These are phyloP conservation scores for Pestalotiopsis fici DNA, from an alignment of 2,329 filamentous ascomycete species.

Conservation along the genomic window DNA sequence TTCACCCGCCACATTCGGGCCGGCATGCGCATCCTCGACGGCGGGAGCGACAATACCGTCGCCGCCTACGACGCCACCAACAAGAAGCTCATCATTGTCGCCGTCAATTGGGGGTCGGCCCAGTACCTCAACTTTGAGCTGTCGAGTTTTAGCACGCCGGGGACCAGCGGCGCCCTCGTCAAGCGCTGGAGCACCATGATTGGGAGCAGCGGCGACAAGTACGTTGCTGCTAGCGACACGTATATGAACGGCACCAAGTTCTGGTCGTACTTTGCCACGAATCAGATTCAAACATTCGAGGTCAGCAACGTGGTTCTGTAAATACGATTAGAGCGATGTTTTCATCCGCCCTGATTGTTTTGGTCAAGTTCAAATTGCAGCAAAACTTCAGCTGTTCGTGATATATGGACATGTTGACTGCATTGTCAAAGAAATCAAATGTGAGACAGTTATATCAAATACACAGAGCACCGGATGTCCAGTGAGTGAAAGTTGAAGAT, in stretches of 20 bases:
- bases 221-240: slow-evolving; percentile 31
- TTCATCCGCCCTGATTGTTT: neutral
- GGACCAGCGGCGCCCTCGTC: slow-evolving; percentile 31
- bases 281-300: slow-evolving; percentile 40
- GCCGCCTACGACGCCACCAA: slow-evolving; percentile 37
- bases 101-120: slow-evolving; percentile 35
- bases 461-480: too few relatives aligned
- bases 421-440: too few relatives aligned
- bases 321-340: neutral
- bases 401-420: too few relatives aligned
- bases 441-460: too few relatives aligned
- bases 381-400: too few relatives aligned
- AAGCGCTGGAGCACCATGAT: slow-evolving; percentile 38
- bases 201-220: slow-evolving; percentile 31
- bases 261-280: slow-evolving; percentile 34
- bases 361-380: neutral
- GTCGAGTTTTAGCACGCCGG: slow-evolving; percentile 30
- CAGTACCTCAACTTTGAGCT: slow-evolving; percentile 42
- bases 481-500: neutral
- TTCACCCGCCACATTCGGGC: slow-evolving; percentile 40
- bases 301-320: slow-evolving; percentile 17
- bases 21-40: slow-evolving; percentile 40
- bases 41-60: slow-evolving; percentile 33
- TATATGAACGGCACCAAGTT: slow-evolving; percentile 34
- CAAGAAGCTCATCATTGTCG: slow-evolving; percentile 17